Conservation (phyloP, 305 asterid genomes). For the Solanum aculeatissimum region DNA sequence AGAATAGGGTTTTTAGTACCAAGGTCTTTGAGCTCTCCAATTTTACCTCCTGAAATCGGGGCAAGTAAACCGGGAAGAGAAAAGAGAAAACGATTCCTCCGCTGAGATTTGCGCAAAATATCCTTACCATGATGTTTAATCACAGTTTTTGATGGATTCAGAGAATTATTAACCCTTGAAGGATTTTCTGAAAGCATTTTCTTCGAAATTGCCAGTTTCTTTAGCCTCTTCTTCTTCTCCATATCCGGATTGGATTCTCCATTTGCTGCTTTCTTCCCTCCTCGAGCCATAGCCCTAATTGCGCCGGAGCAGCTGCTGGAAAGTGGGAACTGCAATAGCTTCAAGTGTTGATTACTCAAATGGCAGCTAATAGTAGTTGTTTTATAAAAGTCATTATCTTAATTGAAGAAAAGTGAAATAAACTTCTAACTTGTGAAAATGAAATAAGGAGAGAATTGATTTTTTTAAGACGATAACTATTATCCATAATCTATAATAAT, state of each 20-base stretch:
- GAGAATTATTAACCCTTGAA: slow-evolving; percentile 19
- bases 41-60: slow-evolving; percentile 63
- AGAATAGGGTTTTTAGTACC: slow-evolving; percentile 84
- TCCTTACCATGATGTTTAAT: slow-evolving; percentile 79
- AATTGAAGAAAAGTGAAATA: no score
- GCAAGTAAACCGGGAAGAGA: slow-evolving; percentile 49
- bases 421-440: no score
- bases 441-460: no score
- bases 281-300: slow-evolving; percentile 34
- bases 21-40: slow-evolving; percentile 28
- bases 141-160: slow-evolving; percentile 55
- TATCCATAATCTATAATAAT: no score
- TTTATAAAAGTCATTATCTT: no score
- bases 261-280: slow-evolving; percentile 40
- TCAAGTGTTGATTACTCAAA: neutral
- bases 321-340: neutral
- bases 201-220: slow-evolving; percentile 35
- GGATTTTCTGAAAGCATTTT: slow-evolving; percentile 34
- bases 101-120: slow-evolving; percentile 58
- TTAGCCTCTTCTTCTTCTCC: slow-evolving; percentile 53
- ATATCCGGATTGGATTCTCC: slow-evolving; percentile 31
- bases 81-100: slow-evolving; percentile 22
- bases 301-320: neutral
- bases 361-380: no score
- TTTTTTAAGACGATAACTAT: no score